Conservation (phyloP, 208 protist species). For the Acanthamoeba royreba region DNA sequence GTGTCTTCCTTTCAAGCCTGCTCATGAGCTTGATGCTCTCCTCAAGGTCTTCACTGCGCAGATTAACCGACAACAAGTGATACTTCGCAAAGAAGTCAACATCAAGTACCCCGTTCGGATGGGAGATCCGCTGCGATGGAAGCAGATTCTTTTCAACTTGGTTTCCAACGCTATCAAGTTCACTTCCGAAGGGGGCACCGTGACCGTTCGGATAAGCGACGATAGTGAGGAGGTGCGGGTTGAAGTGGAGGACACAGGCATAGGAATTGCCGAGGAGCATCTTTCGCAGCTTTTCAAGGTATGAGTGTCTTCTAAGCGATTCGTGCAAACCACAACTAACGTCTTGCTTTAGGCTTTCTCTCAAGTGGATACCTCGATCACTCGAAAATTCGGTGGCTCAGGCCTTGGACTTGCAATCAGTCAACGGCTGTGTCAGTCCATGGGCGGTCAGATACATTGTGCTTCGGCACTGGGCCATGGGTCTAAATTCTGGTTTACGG, state of each 20-base stretch:
- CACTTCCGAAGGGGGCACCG: neutral
- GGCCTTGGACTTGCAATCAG: slow-evolving; percentile 32
- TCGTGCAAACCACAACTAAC: neutral
- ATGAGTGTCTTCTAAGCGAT: neutral
- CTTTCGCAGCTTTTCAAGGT: slow-evolving; percentile 41
- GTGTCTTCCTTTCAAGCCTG: neutral
- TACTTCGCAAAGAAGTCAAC: neutral
- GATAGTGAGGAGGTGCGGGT: slow-evolving; percentile 16
- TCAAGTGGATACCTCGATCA: neutral
- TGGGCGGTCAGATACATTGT: neutral
- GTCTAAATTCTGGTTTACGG: slow-evolving; percentile 22
- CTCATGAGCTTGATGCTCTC: neutral
- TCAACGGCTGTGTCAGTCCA: neutral
- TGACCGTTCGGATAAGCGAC: neutral
- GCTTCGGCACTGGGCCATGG: neutral
- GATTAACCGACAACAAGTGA: neutral
- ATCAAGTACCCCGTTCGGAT: neutral
- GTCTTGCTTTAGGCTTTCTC: neutral
- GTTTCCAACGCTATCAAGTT: slow-evolving; percentile 32
- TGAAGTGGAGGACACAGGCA: slow-evolving; percentile 56
- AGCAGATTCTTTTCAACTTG: slow-evolving; percentile 44
- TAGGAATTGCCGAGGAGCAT: slow-evolving; percentile 57
- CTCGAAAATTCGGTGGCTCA: neutral
- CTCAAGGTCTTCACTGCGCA: neutral
- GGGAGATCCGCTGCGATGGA: slow-evolving; percentile 33